Conservation (phyloP, 2,329 filamentous ascomycete species). For the Lasiodiplodia gonubiensis region DNA sequence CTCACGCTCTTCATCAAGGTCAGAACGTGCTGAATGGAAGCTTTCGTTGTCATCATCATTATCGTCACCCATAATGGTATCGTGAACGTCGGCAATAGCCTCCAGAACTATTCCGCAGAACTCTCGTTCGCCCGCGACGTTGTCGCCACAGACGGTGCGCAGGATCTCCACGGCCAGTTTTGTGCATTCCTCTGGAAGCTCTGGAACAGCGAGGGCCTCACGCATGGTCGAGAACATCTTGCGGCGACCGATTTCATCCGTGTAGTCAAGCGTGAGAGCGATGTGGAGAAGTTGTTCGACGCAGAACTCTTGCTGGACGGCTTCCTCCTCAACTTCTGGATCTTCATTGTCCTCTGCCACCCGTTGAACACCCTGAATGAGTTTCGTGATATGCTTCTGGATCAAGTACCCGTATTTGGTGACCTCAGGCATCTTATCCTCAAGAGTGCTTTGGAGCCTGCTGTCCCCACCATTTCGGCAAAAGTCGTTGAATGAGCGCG, state of each 20-base stretch:
- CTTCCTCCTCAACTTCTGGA: constrained; percentile 69
- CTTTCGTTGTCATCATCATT: constrained; percentile 66
- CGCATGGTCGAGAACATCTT: constrained; percentile 95
- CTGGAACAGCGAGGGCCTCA: constrained; percentile 81
- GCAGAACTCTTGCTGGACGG: constrained; percentile 90
- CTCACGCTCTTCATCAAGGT: constrained; percentile 74
- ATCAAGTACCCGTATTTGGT: constrained; percentile 88
- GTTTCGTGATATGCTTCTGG: constrained; percentile 74
- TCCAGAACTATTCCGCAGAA: constrained; percentile 88
- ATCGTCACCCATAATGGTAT: constrained; percentile 79
- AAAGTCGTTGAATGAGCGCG: constrained; percentile 92
- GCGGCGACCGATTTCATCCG: constrained; percentile 91
- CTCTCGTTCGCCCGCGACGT: constrained; percentile 75
- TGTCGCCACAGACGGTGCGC: constrained; percentile 79
- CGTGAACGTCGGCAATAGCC: constrained; percentile 94
- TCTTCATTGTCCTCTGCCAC: constrained; percentile 61
- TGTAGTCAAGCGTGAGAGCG: constrained; percentile 89
- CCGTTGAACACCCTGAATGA: constrained; percentile 68
- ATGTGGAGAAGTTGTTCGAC: constrained; percentile 95
- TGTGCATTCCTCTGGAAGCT: constrained; percentile 90
- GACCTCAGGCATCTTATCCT: constrained; percentile 95
- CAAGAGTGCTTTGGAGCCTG: constrained; percentile 75
- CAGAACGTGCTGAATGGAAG: constrained; percentile 91
- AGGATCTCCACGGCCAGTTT: constrained; percentile 84
- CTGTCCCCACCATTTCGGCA: constrained; percentile 76